phyloP scores from a whole-genome alignment of 164 flowering plant species.

The Piper longum region DNA sequence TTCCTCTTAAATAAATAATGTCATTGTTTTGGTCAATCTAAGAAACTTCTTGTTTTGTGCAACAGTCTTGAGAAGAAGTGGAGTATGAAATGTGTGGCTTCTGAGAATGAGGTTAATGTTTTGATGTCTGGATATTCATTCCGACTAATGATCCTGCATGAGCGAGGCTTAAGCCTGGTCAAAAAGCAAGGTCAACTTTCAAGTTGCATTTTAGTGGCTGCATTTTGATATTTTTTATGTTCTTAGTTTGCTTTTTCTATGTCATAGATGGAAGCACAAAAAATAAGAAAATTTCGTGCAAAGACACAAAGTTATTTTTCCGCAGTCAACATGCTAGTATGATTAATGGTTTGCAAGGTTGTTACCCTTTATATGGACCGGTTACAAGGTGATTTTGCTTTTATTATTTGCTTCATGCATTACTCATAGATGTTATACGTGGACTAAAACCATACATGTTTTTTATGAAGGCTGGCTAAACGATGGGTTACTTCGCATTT shows the following conservation, averaged over 20 bases:
- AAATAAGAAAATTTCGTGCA: slow-evolving; percentile 29
- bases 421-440: not conserved
- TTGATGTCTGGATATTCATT: slow-evolving; percentile 82
- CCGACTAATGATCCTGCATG: slow-evolving; percentile 81
- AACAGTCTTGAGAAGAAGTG: slow-evolving; percentile 55
- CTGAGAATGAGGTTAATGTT: slow-evolving; percentile 70
- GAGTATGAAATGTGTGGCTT: slow-evolving; percentile 55
- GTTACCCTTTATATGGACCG: slow-evolving; percentile 61
- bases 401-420: not conserved
- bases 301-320: slow-evolving; percentile 51
- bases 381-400: slow-evolving; percentile 50
- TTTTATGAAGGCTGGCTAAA: slow-evolving; percentile 73
- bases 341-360: slow-evolving; percentile 82
- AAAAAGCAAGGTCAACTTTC: slow-evolving; percentile 35
- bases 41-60: slow-evolving; percentile 5
- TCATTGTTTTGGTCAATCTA: not conserved
- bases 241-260: slow-evolving; percentile 4
- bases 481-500: slow-evolving; percentile 94
- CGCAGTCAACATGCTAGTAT: slow-evolving; percentile 81
- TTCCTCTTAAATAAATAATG: not conserved
- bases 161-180: slow-evolving; percentile 59
- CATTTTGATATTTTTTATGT: not conserved
- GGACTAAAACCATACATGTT: slow-evolving; percentile 1
- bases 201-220: not conserved
- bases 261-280: slow-evolving; percentile 33